Conservation (phyloP, 257 asterid species). For the Rauvolfia tetraphylla region DNA sequence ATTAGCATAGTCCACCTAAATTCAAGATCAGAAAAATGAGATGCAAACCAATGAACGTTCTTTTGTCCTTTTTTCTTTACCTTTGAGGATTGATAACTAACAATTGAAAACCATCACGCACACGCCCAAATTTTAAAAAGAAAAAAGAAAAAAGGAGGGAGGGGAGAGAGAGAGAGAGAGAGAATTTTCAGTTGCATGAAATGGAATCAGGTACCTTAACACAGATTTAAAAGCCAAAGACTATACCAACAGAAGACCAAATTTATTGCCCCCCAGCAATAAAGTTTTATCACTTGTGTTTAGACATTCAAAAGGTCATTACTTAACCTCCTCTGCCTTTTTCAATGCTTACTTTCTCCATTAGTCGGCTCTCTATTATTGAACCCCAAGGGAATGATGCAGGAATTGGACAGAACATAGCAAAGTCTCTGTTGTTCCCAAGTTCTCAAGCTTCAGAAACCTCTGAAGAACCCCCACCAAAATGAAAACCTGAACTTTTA, state of each 20-base stretch:
- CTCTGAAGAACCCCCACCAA: not conserved
- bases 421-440: not conserved
- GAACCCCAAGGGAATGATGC: not conserved
- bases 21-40: not conserved
- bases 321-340: not conserved
- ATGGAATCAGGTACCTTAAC: not conserved
- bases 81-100: not conserved
- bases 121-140: too few relatives aligned
- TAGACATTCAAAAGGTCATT: conserved; percentile 1
- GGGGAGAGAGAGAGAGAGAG: not conserved
- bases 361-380: not conserved
- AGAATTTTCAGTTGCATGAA: not conserved
- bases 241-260: not conserved
- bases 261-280: not conserved
- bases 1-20: not conserved
- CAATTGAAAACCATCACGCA: not conserved
- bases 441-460: not conserved
- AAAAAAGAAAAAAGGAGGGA: too few relatives aligned
- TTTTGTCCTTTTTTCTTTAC: not conserved
- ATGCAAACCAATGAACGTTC: not conserved
- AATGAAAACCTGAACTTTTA: not conserved
- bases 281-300: not conserved
- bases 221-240: not conserved
- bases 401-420: not conserved
- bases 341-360: not conserved